Evolutionary conservation across 179 eudicot genomes (phyloP).

Genomic region (Amaranthus tricolor): DNA sequence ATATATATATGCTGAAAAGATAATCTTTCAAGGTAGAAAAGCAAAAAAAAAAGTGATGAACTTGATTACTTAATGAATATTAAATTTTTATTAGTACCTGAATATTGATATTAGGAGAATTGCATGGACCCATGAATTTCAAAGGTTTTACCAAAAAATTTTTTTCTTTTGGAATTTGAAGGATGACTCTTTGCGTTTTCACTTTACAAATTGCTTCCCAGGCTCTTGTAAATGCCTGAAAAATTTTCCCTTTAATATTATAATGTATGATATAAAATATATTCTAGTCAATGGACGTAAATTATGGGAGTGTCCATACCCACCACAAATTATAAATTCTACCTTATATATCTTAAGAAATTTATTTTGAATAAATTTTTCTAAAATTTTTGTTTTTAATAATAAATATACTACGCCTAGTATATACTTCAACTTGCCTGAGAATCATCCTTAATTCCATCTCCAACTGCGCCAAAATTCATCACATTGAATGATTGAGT

Average conservation of each 20-base stretch:
- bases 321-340: too few relatives aligned
- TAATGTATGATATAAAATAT: neutral
- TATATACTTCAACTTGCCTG: neutral
- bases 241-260: neutral
- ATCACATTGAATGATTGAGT: neutral
- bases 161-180: conserved; percentile 13
- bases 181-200: neutral
- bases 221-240: conserved; percentile 11
- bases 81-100: neutral
- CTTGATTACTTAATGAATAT: too few relatives aligned
- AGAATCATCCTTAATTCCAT: conserved; percentile 21
- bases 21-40: too few relatives aligned
- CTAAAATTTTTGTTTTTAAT: too few relatives aligned
- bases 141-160: conserved; percentile 1
- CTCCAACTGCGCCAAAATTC: conserved; percentile 18
- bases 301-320: too few relatives aligned
- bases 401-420: too few relatives aligned
- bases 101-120: neutral
- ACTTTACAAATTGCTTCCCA: conserved; percentile 8
- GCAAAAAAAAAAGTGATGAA: too few relatives aligned
- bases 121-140: conserved; percentile 16
- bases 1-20: too few relatives aligned
- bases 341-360: too few relatives aligned
- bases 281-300: too few relatives aligned
- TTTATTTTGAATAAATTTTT: too few relatives aligned